A percentile compares a stretch with the other conserved stretches of the same genome.
These are phyloP conservation scores for Candida oleophila DNA, from an alignment of 805 yeast genomes.

Conservation along the genomic window DNA sequence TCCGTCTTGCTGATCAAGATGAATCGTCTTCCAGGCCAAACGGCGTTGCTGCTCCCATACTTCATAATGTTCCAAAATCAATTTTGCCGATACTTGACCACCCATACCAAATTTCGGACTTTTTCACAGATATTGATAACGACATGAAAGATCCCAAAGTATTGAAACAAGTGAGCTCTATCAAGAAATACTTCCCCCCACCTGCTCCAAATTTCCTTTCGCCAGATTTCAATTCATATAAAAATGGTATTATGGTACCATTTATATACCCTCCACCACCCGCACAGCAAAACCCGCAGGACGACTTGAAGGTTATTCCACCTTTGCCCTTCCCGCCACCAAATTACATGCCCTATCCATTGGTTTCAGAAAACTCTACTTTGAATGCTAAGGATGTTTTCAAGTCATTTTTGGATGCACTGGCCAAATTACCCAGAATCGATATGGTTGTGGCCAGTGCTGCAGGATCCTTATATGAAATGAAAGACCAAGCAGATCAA, in stretches of 20 bases:
- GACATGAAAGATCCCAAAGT: conserved; percentile 12
- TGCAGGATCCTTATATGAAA: conserved; percentile 42
- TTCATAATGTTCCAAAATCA: conserved; percentile 37
- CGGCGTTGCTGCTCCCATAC: conserved; percentile 14
- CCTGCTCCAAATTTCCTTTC: conserved; percentile 6
- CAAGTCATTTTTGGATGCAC: conserved; percentile 33
- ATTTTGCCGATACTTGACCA: conserved; percentile 35
- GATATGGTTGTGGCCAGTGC: conserved; percentile 49
- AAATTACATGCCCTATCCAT: conserved; percentile 45
- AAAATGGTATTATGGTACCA: conserved; percentile 42
- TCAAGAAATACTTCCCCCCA: conserved; percentile 34
- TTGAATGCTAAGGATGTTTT: conserved; percentile 38
- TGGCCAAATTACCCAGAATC: conserved; percentile 33
- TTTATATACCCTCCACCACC: conserved; percentile 46
- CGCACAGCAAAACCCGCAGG: not conserved
- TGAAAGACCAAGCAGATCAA: conserved; percentile 29
- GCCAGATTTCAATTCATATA: not conserved
- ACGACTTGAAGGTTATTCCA: conserved; percentile 19
- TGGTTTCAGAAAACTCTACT: conserved; percentile 33
- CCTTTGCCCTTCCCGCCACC: conserved; percentile 47
- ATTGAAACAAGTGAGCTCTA: conserved; percentile 20
- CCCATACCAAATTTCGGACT: conserved; percentile 30
- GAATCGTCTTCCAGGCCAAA: not conserved
- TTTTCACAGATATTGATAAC: conserved; percentile 31
- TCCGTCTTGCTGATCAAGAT: not conserved